These are phyloP conservation scores for Saccharomyces hybrid DNA, from an alignment of 1,139 yeast genomes.

Conservation along the genomic window DNA sequence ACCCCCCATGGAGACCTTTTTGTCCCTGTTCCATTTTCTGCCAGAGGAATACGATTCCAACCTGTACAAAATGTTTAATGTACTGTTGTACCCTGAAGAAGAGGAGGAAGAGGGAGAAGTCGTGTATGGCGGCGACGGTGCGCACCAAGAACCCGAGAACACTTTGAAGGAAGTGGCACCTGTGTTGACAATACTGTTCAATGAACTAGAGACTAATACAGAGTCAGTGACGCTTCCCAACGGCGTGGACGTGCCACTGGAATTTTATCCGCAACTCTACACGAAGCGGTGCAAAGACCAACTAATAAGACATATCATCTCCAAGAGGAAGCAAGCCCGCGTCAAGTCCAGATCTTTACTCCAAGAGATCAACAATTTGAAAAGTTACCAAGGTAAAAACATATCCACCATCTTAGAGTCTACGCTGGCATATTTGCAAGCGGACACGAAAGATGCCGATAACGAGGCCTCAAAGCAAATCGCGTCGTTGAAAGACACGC, in stretches of 20 bases:
- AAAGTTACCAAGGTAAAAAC: conserved; percentile 30
- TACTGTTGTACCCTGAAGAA: conserved; percentile 26
- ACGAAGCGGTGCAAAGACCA: conserved; percentile 23
- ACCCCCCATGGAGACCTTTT: conserved; percentile 17
- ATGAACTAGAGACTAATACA: conserved; percentile 25
- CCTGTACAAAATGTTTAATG: conserved; percentile 30
- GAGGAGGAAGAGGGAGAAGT: conserved; percentile 8
- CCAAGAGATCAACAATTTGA: conserved; percentile 19
- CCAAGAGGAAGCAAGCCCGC: conserved; percentile 19
- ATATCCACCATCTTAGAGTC: conserved; percentile 24
- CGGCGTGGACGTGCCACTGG: conserved; percentile 28
- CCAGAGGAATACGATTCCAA: conserved; percentile 30
- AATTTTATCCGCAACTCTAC: conserved; percentile 31
- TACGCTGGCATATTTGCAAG: conserved; percentile 20
- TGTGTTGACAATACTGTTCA: conserved; percentile 26
- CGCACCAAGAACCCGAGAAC: conserved; percentile 12
- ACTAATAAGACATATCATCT: conserved; percentile 21
- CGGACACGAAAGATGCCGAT: conserved; percentile 10
- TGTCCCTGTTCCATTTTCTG: conserved; percentile 27
- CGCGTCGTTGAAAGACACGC: conserved; percentile 13
- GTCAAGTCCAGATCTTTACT: conserved; percentile 14
- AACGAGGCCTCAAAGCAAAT: conserved; percentile 9
- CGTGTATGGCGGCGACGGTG: conserved; percentile 1
- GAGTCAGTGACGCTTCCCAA: conserved; percentile 15
- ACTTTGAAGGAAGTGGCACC: conserved; percentile 25